Base-by-base conservation (phyloP, 2,329 filamentous ascomycete species). In the Alternaria ethzedia region DNA sequence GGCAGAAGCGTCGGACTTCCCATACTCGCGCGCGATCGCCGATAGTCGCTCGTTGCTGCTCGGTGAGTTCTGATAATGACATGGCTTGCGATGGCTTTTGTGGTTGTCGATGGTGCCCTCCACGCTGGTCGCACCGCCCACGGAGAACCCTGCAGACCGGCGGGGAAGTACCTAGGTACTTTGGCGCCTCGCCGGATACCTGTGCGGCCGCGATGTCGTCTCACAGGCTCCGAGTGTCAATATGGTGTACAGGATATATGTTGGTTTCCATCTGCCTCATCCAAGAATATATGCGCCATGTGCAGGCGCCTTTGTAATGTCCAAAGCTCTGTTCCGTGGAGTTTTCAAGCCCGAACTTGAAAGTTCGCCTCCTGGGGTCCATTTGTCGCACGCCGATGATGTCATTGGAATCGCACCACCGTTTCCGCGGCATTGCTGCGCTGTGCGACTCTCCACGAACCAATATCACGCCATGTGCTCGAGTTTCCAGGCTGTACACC, bases 1-100 rank as follows among this genome's bases (percentile, higher is more conserved):
- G 59, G 21, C 59, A 62, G 13, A 62, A 62, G 41, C 59, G 59
- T 28, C 59, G 25, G 32, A 62, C 59, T 57, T 62, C 49, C 59
- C 59, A 62, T n/a, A 62, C 30, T 17, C 59, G 57, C 15, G 59
- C 47, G 25, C 59, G 59, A 28, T 54, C 56, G 21, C 55, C 28
- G 54, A 62, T 59, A 11, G 28, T 59, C n/a, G 59, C 55, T 44
- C 52, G 55, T 45, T 62, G 59, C 32, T 62, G 55, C 25, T 62
- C 47, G 15, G 28, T 62, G 30, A 62, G 59, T 49, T 59, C 30
- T 21, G 59, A 54, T 25, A 59, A 44, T 28, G 55, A 23, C 59
- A 62, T 62, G 55, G 17, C 30, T 45, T 44, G 49, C 20, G 56
- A 45, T 26, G 45, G 20, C 25, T 44, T 28, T 47, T 17, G 59